These are phyloP conservation scores for Brassica balearica DNA, from an alignment of 441 rosid genomes.

Conservation along the genomic window DNA sequence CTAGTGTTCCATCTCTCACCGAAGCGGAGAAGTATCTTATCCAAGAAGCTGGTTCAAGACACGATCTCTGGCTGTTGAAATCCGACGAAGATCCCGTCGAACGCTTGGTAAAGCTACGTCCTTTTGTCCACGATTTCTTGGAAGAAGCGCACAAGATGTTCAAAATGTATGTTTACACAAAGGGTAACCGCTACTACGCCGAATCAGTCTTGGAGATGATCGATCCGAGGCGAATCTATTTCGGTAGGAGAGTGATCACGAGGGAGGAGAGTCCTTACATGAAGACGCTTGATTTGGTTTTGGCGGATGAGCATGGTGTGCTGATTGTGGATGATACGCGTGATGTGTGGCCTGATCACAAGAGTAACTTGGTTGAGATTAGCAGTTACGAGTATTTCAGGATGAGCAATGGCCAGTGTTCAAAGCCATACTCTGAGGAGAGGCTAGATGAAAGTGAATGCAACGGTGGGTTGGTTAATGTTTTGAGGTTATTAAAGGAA, in stretches of 20 bases:
- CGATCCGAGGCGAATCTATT: slow-evolving; percentile 30
- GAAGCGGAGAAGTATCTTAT: slow-evolving; percentile 36
- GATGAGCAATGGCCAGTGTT: not conserved
- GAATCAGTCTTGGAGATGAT: not conserved
- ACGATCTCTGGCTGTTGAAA: slow-evolving; percentile 12
- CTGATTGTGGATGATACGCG: slow-evolving; percentile 28
- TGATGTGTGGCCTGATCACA: slow-evolving; percentile 25
- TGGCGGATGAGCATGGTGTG: slow-evolving; percentile 30
- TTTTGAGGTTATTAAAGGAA: slow-evolving; percentile 16
- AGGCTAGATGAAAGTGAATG: slow-evolving; percentile 12
- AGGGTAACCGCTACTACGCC: slow-evolving; percentile 18
- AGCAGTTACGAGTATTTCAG: not conserved
- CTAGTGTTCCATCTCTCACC: not conserved
- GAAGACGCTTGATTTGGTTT: slow-evolving; percentile 42
- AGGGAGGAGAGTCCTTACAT: not conserved
- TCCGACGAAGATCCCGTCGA: not conserved
- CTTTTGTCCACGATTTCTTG: slow-evolving; percentile 30
- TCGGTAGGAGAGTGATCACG: slow-evolving; percentile 25
- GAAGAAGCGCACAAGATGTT: slow-evolving; percentile 32
- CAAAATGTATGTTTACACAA: slow-evolving; percentile 36
- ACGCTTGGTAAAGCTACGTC: slow-evolving; percentile 34
- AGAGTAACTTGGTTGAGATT: slow-evolving; percentile 25
- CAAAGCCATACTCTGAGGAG: slow-evolving; percentile 11
- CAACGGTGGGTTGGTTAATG: slow-evolving; percentile 18
- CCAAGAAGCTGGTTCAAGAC: slow-evolving; percentile 15